Conservation (phyloP, 129 eudicot genomes). For the Flaveria brownii region DNA sequence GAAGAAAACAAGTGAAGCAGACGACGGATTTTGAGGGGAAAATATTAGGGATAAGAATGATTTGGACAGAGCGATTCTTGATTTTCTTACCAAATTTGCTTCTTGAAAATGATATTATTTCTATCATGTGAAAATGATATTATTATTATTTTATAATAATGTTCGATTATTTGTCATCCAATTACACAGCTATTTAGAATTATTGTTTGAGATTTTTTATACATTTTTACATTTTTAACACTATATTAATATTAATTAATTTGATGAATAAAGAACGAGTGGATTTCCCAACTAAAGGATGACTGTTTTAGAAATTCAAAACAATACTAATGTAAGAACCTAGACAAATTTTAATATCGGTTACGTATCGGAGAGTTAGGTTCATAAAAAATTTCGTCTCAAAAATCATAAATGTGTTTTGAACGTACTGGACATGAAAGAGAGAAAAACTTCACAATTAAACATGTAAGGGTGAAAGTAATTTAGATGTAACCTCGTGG, state of each 20-base stretch:
- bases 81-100: conserved; percentile 21
- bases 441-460: too few relatives aligned
- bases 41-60: conserved; percentile 36
- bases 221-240: not conserved
- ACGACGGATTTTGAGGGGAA: conserved; percentile 29
- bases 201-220: not conserved
- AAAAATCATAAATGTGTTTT: too few relatives aligned
- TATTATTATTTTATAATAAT: not conserved
- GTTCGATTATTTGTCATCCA: not conserved
- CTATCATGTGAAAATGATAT: conserved; percentile 5
- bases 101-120: not conserved
- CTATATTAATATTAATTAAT: not conserved
- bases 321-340: not conserved
- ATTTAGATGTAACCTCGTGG: too few relatives aligned
- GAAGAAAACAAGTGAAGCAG: conserved; percentile 21
- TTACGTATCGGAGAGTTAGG: too few relatives aligned
- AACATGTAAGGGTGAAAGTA: too few relatives aligned
- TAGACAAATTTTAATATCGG: too few relatives aligned
- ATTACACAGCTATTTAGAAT: not conserved
- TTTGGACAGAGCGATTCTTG: conserved; percentile 30
- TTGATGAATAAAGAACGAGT: not conserved
- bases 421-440: too few relatives aligned
- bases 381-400: too few relatives aligned
- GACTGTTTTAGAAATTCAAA: not conserved
- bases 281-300: not conserved